Evolutionary conservation across 2,329 filamentous ascomycete species (phyloP).

Genomic region (Akanthomyces muscarius): DNA sequence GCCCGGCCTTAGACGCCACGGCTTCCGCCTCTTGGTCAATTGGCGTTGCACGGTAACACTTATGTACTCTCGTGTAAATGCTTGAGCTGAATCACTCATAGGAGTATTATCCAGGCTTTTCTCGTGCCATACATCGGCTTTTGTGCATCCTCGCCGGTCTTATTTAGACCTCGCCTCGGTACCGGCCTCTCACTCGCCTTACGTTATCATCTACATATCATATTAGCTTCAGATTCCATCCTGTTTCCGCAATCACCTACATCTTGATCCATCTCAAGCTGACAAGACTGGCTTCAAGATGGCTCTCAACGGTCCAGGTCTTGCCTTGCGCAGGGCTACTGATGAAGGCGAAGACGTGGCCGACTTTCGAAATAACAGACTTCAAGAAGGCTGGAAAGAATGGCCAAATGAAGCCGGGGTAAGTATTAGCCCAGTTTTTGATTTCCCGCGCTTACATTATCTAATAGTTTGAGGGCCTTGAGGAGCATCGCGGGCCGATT

Average conservation of each 20-base stretch:
- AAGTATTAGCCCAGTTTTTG: constrained; percentile 17
- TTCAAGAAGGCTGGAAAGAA: constrained; percentile 25
- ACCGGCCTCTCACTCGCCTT: not conserved
- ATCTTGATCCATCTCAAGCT: not conserved
- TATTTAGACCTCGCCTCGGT: constrained; percentile 2
- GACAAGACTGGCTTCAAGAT: not conserved
- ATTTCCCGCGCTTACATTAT: not conserved
- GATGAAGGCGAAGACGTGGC: constrained; percentile 13
- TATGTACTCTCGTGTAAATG: not conserved
- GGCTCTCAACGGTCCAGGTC: constrained; percentile 6
- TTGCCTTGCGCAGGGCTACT: not conserved
- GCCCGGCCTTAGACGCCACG: constrained; percentile 4
- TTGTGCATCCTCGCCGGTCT: not conserved
- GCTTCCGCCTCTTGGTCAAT: not conserved
- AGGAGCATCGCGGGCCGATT: constrained; percentile 62
- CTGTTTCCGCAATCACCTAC: not conserved
- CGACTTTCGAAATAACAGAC: constrained; percentile 9
- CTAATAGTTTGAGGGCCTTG: constrained; percentile 61
- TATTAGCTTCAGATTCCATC: not conserved
- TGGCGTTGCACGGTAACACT: constrained; percentile 3
- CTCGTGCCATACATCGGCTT: not conserved
- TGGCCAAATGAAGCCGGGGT: constrained; percentile 39
- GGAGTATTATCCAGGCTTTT: not conserved
- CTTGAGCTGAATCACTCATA: not conserved
- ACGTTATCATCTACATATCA: not conserved